These are phyloP conservation scores for Datura wrightii DNA, from an alignment of 257 asterid genomes.

Conservation along the genomic window DNA sequence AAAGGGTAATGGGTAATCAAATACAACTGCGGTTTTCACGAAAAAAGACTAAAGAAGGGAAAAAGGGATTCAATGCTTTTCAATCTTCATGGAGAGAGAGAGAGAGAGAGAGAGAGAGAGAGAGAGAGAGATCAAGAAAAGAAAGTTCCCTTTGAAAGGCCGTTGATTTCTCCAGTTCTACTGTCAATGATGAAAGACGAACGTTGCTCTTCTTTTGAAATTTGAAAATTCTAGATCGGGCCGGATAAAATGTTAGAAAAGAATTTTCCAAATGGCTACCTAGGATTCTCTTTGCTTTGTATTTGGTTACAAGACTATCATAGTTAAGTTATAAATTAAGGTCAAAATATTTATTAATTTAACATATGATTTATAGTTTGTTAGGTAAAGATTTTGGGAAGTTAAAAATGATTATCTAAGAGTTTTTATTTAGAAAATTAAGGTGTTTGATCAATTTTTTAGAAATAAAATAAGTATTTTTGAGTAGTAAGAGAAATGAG, in stretches of 20 bases:
- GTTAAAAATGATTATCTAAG: neutral
- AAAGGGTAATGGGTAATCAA: slow-evolving; percentile 35
- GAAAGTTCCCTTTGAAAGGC: neutral
- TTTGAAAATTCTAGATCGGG: slow-evolving; percentile 38
- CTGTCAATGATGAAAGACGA: slow-evolving; percentile 25
- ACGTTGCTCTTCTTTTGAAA: slow-evolving; percentile 37
- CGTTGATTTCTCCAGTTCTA: slow-evolving; percentile 8
- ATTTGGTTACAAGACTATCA: neutral
- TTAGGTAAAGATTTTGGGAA: neutral
- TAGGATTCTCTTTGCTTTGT: neutral
- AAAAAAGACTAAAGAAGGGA: neutral
- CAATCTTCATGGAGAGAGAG: slow-evolving; percentile 27
- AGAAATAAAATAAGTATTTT: neutral
- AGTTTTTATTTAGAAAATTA: neutral
- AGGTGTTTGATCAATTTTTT: neutral
- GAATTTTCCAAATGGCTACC: too few relatives aligned
- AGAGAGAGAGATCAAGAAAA: neutral
- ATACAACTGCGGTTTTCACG: slow-evolving; percentile 8
- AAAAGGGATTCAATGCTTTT: slow-evolving; percentile 31
- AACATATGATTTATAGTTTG: neutral
- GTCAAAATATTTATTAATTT: neutral
- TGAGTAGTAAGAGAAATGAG: neutral
- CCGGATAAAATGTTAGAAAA: neutral
- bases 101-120: slow-evolving; percentile 17
- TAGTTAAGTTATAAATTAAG: neutral